These are phyloP conservation scores for Rubroboletus satanas DNA, from an alignment of 768 basidiomycete species.

Conservation along the genomic window DNA sequence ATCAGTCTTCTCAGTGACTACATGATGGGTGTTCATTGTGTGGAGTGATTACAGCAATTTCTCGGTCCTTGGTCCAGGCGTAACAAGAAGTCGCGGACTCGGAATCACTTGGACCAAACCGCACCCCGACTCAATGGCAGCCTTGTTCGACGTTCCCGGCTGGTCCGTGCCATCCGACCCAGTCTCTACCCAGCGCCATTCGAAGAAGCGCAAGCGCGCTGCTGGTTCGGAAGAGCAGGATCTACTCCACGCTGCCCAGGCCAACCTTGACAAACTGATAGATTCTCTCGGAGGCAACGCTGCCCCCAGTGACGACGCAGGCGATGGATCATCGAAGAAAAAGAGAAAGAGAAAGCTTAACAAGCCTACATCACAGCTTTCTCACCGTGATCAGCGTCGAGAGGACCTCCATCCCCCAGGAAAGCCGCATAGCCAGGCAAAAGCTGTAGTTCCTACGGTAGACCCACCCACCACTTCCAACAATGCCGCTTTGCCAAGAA, in stretches of 20 bases:
- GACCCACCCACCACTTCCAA: constrained; percentile 10
- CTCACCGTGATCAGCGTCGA: constrained; percentile 5
- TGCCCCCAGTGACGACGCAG: constrained; percentile 34
- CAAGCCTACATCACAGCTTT: constrained; percentile 2
- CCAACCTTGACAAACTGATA: constrained; percentile 62
- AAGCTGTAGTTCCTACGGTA: constrained; percentile 5
- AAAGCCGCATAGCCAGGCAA: constrained; percentile 1
- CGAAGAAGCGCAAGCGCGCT: constrained; percentile 55
- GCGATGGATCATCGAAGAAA: constrained; percentile 17
- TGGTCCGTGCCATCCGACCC: constrained; percentile 54
- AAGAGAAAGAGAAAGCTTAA: constrained; percentile 12
- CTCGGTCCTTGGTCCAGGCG: background rate
- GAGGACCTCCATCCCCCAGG: background rate
- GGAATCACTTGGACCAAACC: constrained; percentile 4
- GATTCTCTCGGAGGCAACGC: constrained; percentile 38
- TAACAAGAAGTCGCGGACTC: background rate
- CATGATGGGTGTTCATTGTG: background rate
- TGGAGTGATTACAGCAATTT: background rate
- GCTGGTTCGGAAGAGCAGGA: constrained; percentile 34
- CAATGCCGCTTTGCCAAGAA: constrained; percentile 4
- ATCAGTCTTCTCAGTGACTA: background rate
- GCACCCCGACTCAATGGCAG: constrained; percentile 15
- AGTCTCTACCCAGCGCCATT: constrained; percentile 32
- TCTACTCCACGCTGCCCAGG: constrained; percentile 36
- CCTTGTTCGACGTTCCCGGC: constrained; percentile 64